These are phyloP conservation scores for Melanogaster broomeanus DNA, from an alignment of 768 basidiomycete species.

Conservation along the genomic window DNA sequence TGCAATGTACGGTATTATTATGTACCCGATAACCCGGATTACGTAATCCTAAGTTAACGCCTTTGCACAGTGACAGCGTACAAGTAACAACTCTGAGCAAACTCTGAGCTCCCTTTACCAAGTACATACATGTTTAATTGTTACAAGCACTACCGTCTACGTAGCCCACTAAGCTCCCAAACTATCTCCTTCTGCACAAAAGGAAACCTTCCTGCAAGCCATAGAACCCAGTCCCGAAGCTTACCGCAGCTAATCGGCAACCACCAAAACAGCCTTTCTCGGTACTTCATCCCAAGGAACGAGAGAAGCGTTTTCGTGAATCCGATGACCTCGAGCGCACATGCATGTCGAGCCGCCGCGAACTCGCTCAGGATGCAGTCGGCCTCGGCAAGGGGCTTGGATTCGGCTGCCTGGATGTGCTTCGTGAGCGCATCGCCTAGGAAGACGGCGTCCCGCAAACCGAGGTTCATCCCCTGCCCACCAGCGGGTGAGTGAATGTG, in stretches of 20 bases:
- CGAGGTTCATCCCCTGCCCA: conserved; percentile 62
- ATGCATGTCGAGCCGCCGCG: conserved; percentile 35
- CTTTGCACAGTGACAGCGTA: no score
- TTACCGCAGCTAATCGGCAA: conserved; percentile 26
- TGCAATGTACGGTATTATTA: no score
- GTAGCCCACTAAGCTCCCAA: conserved; percentile 30
- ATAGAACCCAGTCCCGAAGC: conserved; percentile 28
- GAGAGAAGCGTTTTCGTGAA: conserved; percentile 39
- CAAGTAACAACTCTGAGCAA: no score
- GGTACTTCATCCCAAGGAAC: conserved; percentile 23
- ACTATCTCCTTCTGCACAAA: conserved; percentile 16
- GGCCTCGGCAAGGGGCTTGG: conserved; percentile 6
- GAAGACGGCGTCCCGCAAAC: conserved; percentile 52
- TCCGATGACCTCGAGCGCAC: conserved; percentile 43
- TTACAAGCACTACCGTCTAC: conserved; percentile 14
- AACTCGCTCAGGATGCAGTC: conserved; percentile 38
- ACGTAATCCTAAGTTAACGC: no score
- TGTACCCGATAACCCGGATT: no score
- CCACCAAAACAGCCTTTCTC: conserved; percentile 18
- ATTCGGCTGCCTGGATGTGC: conserved; percentile 29
- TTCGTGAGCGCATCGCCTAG: conserved; percentile 44
- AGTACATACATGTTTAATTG: not conserved
- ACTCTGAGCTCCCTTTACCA: no score
- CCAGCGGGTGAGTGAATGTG: conserved; percentile 57
- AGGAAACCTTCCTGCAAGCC: conserved; percentile 17